Evolutionary conservation across 495 filamentous ascomycete genomes (phyloP), one percentile per base, ranked within the genome.

Genomic region (Aspergillus homomorphus): DNA sequence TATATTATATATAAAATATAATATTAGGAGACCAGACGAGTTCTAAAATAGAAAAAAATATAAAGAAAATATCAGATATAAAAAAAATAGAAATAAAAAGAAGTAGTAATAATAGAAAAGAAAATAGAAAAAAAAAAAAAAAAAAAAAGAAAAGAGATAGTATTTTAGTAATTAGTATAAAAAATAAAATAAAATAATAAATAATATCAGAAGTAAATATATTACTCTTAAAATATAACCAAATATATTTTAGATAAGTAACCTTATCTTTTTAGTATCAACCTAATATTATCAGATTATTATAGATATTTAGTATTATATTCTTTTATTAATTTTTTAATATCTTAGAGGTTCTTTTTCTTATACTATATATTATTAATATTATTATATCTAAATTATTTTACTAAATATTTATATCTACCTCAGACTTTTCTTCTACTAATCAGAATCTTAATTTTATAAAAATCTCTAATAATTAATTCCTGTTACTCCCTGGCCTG

Each of bases 141-240:
- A 83, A 87, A 58, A 81, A 74, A 57, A 78, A 74, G 45, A 94
- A 76, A 45, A 58, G 45, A 83, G 73, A 60, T 79, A 74, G 23
- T 71, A 66, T 42, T 86, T 72, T 26, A 86, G 77, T 59, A 86
- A 84, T 28, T 71, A 69, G 65, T 87, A 87, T 16, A 3, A 44
- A 44, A 44, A 44, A 16, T 16, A 15, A 4, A 44, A 44, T 44
- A 44, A 44, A 16, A 16, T 44, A 3, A 16, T 16, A 14, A 44
- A 44, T 14, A 15, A 16, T 44, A 16, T 44, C 19, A 44, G 15
- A 44, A 15, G 19, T 44, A 44, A 44, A 16, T 44, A 4, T 44
- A 16, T 16, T 44, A 44, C 19, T 16, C 19, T 2, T 44, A 44
- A 16, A 4, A 15, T 16, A 4, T 44, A 44, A 16, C 19, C 19